phyloP scores from a whole-genome alignment of 2,329 filamentous ascomycete species.

The Fusarium illudens region DNA sequence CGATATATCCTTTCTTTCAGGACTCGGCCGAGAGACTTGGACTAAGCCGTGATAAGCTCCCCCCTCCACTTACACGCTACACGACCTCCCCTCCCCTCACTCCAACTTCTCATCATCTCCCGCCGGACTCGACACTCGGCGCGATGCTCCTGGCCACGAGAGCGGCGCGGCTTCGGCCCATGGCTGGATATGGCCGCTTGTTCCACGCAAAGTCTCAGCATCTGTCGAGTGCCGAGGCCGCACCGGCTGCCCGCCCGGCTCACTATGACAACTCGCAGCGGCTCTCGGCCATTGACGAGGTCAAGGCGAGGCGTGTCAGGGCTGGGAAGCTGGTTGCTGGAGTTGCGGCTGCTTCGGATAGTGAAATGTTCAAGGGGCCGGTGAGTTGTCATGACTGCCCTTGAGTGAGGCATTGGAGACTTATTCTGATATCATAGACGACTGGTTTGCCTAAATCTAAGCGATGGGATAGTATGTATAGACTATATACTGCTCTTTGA shows the following conservation, averaged over 20 bases:
- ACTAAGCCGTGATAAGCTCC: neutral
- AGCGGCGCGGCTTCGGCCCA: slow-evolving; percentile 30
- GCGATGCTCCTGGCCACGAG: slow-evolving; percentile 36
- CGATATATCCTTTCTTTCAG: neutral
- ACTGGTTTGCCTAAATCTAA: slow-evolving; percentile 77
- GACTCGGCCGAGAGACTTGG: neutral
- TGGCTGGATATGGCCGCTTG: slow-evolving; percentile 14
- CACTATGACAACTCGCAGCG: slow-evolving; percentile 35
- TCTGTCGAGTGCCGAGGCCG: slow-evolving; percentile 38
- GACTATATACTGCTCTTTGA: neutral
- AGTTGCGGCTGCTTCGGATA: slow-evolving; percentile 78
- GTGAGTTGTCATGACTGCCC: slow-evolving; percentile 53
- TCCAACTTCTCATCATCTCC: neutral
- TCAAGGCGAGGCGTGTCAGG: slow-evolving; percentile 63
- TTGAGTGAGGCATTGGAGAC: neutral
- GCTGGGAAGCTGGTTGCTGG: slow-evolving; percentile 77
- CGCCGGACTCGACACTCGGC: neutral
- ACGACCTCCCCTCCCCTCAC: neutral
- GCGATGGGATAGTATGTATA: slow-evolving; percentile 82
- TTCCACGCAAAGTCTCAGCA: slow-evolving; percentile 32
- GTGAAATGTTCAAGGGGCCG: slow-evolving; percentile 83
- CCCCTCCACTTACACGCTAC: slow-evolving; percentile 15
- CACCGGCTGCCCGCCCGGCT: slow-evolving; percentile 37
- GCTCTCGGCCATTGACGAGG: slow-evolving; percentile 43
- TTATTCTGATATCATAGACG: slow-evolving; percentile 39